phyloP scores from a whole-genome alignment of 805 yeast species.

The Candida tammaniensis region DNA sequence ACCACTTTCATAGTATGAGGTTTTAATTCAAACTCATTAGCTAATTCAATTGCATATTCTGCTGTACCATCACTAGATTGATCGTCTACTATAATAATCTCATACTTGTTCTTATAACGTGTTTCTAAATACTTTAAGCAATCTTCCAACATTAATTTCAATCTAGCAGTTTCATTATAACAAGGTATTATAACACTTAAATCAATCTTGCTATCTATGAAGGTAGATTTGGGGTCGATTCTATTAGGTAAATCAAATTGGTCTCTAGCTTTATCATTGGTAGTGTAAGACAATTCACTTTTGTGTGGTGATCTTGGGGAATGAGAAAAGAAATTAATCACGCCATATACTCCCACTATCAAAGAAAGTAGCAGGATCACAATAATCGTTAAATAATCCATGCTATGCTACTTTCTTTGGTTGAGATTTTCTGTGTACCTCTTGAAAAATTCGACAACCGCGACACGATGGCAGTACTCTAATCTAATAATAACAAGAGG shows the following conservation, averaged over 20 bases:
- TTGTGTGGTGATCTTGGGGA: conserved; percentile 54
- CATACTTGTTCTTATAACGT: conserved; percentile 47
- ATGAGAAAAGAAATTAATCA: conserved; percentile 55
- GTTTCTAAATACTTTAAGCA: conserved; percentile 51
- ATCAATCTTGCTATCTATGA: conserved; percentile 39
- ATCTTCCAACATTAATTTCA: conserved; percentile 70
- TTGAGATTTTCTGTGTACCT: too few species aligned
- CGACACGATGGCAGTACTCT: too few species aligned
- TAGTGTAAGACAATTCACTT: conserved; percentile 53
- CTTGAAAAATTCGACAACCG: too few species aligned
- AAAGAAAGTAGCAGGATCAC: conserved; percentile 1
- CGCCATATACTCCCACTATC: conserved; percentile 28
- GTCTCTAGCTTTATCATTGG: conserved; percentile 37
- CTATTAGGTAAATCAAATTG: conserved; percentile 32
- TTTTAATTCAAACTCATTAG: conserved; percentile 41
- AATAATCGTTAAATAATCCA: conserved; percentile 3
- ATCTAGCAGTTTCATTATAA: conserved; percentile 77
- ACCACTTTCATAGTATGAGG: conserved; percentile 70
- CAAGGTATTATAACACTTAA: conserved; percentile 90
- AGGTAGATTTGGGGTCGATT: conserved; percentile 19
- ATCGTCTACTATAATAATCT: conserved; percentile 86
- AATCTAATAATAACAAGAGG: too few species aligned
- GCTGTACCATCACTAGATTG: conserved; percentile 84
- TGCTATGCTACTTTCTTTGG: too few species aligned
- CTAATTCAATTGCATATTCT: conserved; percentile 65